Conservation (phyloP, 2,329 filamentous ascomycete species). For the Paradendryphiella salina region DNA sequence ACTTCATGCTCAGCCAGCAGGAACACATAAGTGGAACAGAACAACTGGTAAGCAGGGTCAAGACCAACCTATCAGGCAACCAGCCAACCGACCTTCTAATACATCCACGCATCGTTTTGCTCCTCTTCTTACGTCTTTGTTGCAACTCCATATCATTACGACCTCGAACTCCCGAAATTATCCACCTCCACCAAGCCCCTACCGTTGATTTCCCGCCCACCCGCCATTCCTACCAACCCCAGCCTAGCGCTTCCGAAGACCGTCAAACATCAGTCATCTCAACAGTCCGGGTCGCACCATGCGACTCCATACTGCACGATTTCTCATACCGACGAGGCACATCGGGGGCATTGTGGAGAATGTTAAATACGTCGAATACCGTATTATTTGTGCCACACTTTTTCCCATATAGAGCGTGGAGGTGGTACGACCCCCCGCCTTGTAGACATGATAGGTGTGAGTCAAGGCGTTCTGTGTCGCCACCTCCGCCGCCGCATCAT, state of each 20-base stretch:
- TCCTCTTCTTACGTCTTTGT: not conserved
- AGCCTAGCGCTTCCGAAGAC: constrained; percentile 4
- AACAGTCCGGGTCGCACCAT: not conserved
- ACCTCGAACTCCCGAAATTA: not conserved
- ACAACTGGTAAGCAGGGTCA: too few relatives aligned
- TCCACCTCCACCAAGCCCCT: not conserved
- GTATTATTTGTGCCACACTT: not conserved
- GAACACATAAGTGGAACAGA: too few relatives aligned
- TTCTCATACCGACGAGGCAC: not conserved
- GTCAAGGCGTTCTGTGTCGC: not conserved
- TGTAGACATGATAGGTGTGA: not conserved
- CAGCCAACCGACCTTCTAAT: not conserved
- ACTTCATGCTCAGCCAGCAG: too few relatives aligned
- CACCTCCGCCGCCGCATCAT: not conserved
- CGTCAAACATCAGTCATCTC: not conserved
- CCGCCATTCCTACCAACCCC: not conserved
- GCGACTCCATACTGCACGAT: not conserved
- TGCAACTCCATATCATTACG: not conserved
- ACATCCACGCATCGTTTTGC: not conserved
- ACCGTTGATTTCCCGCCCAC: constrained; percentile 7
- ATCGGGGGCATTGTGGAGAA: not conserved
- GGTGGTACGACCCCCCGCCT: not conserved
- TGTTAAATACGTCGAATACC: not conserved
- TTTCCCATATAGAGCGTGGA: not conserved
- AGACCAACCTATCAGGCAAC: not conserved